Evolutionary conservation across 257 asterid species (phyloP).

Genomic region (Catharanthus roseus): DNA sequence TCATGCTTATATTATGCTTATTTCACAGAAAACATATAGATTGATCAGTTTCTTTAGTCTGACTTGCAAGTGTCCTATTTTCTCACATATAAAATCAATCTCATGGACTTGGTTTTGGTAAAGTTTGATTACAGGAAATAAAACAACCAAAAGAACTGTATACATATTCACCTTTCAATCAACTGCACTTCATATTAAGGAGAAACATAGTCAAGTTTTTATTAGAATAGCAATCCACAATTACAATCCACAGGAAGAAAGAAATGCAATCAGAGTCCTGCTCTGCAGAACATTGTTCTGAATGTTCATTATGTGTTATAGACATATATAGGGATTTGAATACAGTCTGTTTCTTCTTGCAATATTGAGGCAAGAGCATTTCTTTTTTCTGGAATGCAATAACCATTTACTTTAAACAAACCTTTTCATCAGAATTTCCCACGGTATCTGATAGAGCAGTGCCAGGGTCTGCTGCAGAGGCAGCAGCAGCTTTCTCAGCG

Average conservation of each 20-base stretch:
- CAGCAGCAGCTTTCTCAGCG: slow-evolving; percentile 40
- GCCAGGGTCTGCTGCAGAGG: slow-evolving; percentile 38
- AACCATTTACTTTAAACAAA: slow-evolving; percentile 7
- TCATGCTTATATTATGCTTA: not conserved
- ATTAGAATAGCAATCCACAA: not conserved
- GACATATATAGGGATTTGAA: too few species aligned
- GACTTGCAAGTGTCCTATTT: not conserved
- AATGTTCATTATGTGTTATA: not conserved
- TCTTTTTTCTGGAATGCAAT: not conserved
- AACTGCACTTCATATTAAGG: not conserved
- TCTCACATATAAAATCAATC: not conserved
- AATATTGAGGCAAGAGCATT: not conserved
- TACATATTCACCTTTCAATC: not conserved
- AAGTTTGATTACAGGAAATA: not conserved
- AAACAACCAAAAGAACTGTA: not conserved
- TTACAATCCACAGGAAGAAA: not conserved
- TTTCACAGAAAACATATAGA: not conserved
- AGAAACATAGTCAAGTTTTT: not conserved
- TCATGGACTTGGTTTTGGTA: not conserved
- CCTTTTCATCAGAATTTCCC: slow-evolving; percentile 56
- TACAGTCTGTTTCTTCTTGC: not conserved
- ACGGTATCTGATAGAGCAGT: slow-evolving; percentile 35
- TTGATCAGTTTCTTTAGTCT: not conserved
- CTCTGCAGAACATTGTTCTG: not conserved
- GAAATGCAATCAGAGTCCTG: not conserved